These are phyloP conservation scores for Suillus luteus DNA, from an alignment of 768 basidiomycete species.

Conservation along the genomic window DNA sequence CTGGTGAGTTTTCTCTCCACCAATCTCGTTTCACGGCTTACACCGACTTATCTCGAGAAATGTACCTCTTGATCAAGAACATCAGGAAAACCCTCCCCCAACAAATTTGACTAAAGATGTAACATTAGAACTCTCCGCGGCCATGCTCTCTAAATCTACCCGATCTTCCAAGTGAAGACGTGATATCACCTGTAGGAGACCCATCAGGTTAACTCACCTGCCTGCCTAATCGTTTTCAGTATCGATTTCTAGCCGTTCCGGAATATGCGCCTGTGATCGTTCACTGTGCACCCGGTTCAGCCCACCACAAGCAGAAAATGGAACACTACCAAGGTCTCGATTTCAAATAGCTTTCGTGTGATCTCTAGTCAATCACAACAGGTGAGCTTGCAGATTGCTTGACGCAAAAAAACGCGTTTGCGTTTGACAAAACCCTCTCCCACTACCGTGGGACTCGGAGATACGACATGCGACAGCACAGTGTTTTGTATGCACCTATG, in stretches of 20 bases:
- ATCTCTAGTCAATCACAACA: not conserved
- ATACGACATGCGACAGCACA: conserved; percentile 21
- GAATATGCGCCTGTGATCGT: too few species aligned
- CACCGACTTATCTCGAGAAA: not conserved
- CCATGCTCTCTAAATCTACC: not conserved
- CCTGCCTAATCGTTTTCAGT: too few species aligned
- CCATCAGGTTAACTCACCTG: not conserved
- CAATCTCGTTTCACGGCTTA: not conserved
- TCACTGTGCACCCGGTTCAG: too few species aligned
- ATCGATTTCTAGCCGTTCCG: too few species aligned
- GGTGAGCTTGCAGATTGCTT: too few species aligned
- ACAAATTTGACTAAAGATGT: too few species aligned
- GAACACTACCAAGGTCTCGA: too few species aligned
- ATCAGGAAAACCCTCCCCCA: too few species aligned
- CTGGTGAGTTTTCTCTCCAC: not conserved
- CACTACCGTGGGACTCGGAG: too few species aligned
- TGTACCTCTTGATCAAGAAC: not conserved
- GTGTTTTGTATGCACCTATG: conserved; percentile 34
- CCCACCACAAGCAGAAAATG: too few species aligned
- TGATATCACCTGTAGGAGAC: not conserved
- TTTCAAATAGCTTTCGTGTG: not conserved
- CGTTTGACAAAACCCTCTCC: too few species aligned
- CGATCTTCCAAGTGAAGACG: not conserved
- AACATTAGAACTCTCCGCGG: not conserved
- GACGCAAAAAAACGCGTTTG: too few species aligned